Base-by-base conservation (phyloP, 2,329 filamentous ascomycete species). In the Achaetomium macrosporum region DNA sequence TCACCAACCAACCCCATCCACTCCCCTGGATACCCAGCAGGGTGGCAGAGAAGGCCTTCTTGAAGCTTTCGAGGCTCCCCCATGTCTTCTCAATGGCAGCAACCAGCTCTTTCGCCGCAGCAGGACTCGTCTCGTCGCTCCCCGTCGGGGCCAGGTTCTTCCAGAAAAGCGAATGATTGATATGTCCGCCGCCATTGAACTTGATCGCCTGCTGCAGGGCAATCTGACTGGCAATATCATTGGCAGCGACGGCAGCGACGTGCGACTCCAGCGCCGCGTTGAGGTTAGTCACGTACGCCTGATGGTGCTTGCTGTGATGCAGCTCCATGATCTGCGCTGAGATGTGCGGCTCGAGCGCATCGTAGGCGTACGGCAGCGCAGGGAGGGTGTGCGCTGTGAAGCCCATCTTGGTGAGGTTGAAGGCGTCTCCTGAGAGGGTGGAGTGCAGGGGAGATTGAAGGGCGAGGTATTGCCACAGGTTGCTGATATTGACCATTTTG, bases 241-340 rank as follows among this genome's bases (percentile, higher is more conserved):
- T 70, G 53, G 76, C 73, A 8, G 70, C 63, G 55, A 77, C 69
- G 29, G 82, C 81, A 19, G 82, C 77, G 54, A 78, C 75, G 58
- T 88, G 73, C 67, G 91, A 83, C 71, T 90, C 84, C 61, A 83
- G 75, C 53, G 88, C 85, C 56, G 84, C 79, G 76, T 96, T 96
- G 77, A 88, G 88, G 69, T 85, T 87, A 72, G 84, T 93, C 64
- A 96, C 89, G 71, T 96, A 96, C 66, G 90, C 91, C 73, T 92
- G 84, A 77, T 96, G 91, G 79, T 96, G 90, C 74, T 90, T 92
- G 75, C 82, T 85, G 82, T 96, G 88, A 79, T 96, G 91, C 42
- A 95, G 82, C 76, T 95, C 88, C 91, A 96, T 96, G 76, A 96
- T 96, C 74, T 93, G 83, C 70, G 87, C 87, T 45, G 87, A 91